Base-by-base conservation (phyloP, 768 basidiomycete genomes). In the Boletus subparvulus region DNA sequence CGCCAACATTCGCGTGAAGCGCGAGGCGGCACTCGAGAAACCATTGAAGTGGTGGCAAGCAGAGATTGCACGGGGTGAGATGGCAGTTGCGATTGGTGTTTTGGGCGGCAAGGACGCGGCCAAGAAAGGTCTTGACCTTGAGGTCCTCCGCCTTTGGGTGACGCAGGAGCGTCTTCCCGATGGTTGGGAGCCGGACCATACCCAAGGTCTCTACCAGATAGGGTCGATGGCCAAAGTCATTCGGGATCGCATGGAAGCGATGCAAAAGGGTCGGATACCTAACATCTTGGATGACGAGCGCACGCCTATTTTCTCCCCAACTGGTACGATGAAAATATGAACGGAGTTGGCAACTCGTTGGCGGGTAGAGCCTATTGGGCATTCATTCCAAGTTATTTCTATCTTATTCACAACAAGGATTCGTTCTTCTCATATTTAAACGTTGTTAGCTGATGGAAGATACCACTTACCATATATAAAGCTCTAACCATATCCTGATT, bases 61-160 rank as follows among this genome's bases (percentile, higher is more conserved):
- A 0, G 83, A 85, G 69, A 78, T 87, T 51, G 86, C 86, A 3
- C 77, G 84, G 16, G 84, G 85, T 9, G 86, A 88, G 67, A 83
- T 87, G 76, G 83, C 80, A 0, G 77, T 87, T 50, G 81, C 86
- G 3, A 72, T 86, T 7, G 84, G 82, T 2, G 77, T 87, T 17
- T 50, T 69, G 24, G 70, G 72, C 3, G 72, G 71, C 30, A 73
- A 66, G 33, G 67, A 69, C 5, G 72, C 69, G 2, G 67, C 56
- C 33, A 78, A 75, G 58, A 62, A 71, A 0, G 83, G 83, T 0
- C 65, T 81, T 14, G 79, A 79, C 0, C 68, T 78, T 2, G 75
- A 79, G 35, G 78, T 77, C 70, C 67, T 85, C 42, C 69, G 74
- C 16, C 67, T 68, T 10, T 87, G 85, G 85, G 73, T 85, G 46